These are phyloP conservation scores for Sordaria brevicollis DNA, from an alignment of 495 filamentous ascomycete genomes.

Conservation along the genomic window DNA sequence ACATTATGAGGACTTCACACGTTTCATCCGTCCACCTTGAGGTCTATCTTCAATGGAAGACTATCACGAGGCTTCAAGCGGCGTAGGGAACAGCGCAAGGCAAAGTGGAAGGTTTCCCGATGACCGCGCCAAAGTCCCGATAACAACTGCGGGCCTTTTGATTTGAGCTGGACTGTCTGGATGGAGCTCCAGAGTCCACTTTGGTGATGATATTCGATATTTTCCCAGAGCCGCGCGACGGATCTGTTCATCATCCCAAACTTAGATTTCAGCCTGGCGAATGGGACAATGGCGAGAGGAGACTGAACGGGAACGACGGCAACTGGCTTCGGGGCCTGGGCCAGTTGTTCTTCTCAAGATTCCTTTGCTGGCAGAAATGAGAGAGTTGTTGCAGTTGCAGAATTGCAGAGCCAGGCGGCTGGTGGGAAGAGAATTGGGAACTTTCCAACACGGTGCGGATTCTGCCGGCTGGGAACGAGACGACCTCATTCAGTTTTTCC, in stretches of 20 bases:
- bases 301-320: background rate
- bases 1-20: background rate
- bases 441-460: conserved; percentile 18
- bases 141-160: background rate
- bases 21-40: background rate
- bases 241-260: background rate
- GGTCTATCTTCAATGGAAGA: background rate
- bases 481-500: conserved; percentile 7
- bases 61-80: background rate
- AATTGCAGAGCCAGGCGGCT: background rate
- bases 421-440: background rate
- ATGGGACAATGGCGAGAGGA: background rate
- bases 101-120: background rate
- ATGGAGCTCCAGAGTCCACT: background rate
- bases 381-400: background rate
- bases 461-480: background rate
- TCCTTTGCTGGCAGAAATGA: background rate
- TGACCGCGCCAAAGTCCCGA: background rate
- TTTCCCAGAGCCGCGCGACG: background rate
- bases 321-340: background rate
- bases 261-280: background rate
- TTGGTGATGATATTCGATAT: background rate
- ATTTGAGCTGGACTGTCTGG: background rate
- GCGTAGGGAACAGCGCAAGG: background rate
- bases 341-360: background rate